Base-by-base conservation (phyloP, 1,284 basidiomycete species). In the Trichosporon ovoides region DNA sequence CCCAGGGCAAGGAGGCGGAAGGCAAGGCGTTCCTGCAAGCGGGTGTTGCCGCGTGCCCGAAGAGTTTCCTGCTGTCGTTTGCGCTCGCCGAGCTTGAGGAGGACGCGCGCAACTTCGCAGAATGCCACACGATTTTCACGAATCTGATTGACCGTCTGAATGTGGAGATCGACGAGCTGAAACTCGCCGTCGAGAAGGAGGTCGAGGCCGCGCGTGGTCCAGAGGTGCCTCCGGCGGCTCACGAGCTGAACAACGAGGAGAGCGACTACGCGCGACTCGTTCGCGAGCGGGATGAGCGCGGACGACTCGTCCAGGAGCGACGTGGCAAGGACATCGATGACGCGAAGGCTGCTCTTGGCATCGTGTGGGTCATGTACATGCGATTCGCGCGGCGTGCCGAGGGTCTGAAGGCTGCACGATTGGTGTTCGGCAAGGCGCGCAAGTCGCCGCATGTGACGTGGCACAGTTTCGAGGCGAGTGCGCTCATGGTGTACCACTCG, bases 401-500 rank as follows among this genome's bases (percentile, higher is more conserved):
- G 79, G 89, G 89, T 7, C 79, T 87, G 71, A 88, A 89, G 74
- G 82, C 87, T 3, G 87, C 88, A 18, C 81, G 96, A 53, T 80
- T 81, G 1, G 80, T 94, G 2, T 98, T 98, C 71, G 83, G 83
- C 31, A 87, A 87, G 72, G 91, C 93, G 13, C 83, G 94, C 62
- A 89, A 87, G 72, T 91, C 93, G 66, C 82, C 85, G 19, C 88
- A 87, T 81, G 83, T 86, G 19, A 85, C 90, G 12, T 98, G 95
- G 93, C 89, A 94, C 70, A 87, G 93, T 0, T 96, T 88, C 70
- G 94, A 98, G 76, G 90, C 91, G 38, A 86, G 89, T 53, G 96
- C 95, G 0, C 76, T 96, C 68, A 91, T 95, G 85, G 95, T 98
- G 76, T 97, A 97, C 73, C 91, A 97, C 76, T 89, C 87, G 74